Evolutionary conservation across 306 rosid species (phyloP).

Genomic region (Prosopis cineraria): DNA sequence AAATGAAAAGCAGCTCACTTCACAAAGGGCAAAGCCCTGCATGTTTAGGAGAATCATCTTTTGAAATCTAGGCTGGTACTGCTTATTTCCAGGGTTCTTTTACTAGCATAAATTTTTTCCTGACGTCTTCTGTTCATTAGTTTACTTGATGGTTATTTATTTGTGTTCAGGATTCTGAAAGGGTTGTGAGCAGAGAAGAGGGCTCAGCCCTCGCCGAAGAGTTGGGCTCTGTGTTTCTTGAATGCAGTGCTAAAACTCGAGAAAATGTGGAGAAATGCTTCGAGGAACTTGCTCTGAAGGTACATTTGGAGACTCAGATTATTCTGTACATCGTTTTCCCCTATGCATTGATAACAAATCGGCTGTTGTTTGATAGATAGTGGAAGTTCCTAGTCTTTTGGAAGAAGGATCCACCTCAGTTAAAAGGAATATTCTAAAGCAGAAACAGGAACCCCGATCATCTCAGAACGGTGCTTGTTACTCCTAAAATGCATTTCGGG

Average conservation of each 20-base stretch:
- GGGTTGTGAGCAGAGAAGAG: constrained; percentile 89
- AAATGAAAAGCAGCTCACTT: not conserved
- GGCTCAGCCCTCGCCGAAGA: constrained; percentile 81
- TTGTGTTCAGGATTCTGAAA: constrained; percentile 72
- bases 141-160: not conserved
- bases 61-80: not conserved
- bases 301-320: constrained; percentile 33
- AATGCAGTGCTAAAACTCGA: constrained; percentile 96
- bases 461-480: constrained; percentile 61
- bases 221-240: constrained; percentile 80
- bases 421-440: constrained; percentile 72
- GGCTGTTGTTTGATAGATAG: constrained; percentile 55
- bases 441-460: constrained; percentile 53
- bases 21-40: not conserved
- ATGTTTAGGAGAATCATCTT: not conserved
- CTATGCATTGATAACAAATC: constrained; percentile 31
- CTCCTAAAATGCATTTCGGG: constrained; percentile 43
- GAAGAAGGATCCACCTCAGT: constrained; percentile 79
- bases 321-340: constrained; percentile 4
- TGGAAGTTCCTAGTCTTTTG: constrained; percentile 90
- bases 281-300: constrained; percentile 89
- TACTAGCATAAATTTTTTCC: not conserved
- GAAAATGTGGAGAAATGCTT: constrained; percentile 90
- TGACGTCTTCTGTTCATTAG: not conserved
- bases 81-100: not conserved